Conservation (phyloP, 306 rosid species). For the Malus sieversii region DNA sequence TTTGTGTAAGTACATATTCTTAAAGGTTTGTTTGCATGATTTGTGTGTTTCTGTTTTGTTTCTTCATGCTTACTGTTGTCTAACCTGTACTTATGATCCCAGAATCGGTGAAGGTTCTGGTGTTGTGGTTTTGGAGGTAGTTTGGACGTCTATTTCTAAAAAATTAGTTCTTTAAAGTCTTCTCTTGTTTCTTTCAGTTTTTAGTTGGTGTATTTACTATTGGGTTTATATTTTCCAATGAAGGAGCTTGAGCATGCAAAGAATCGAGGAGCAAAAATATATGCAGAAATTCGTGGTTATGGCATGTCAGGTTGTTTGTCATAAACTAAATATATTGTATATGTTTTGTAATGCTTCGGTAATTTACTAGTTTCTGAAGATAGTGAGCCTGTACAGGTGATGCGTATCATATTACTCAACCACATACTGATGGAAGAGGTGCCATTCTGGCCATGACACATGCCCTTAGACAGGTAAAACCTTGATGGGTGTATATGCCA, state of each 20-base stretch:
- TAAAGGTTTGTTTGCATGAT: neutral
- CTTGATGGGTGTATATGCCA: neutral
- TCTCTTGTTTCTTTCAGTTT: slow-evolving; percentile 2
- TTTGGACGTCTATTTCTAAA: slow-evolving; percentile 8
- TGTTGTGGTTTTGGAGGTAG: slow-evolving; percentile 87
- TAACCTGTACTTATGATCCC: slow-evolving; percentile 23
- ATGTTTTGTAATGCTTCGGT: slow-evolving; percentile 1
- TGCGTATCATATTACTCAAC: slow-evolving; percentile 93
- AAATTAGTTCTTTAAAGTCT: neutral
- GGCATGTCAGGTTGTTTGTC: slow-evolving; percentile 77
- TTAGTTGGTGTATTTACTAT: slow-evolving; percentile 15
- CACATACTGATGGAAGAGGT: slow-evolving; percentile 81
- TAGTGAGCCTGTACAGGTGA: slow-evolving; percentile 48
- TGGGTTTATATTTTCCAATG: slow-evolving; percentile 6
- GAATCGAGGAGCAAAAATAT: slow-evolving; percentile 74
- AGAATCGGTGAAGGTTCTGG: slow-evolving; percentile 94
- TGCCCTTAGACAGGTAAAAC: slow-evolving; percentile 75
- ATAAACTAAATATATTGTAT: slow-evolving; percentile 6
- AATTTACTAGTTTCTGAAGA: slow-evolving; percentile 18
- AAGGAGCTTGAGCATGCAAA: slow-evolving; percentile 91
- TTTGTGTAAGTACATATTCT: slow-evolving; percentile 64
- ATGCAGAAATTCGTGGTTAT: slow-evolving; percentile 88
- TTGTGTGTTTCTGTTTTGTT: neutral
- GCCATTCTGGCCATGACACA: slow-evolving; percentile 85
- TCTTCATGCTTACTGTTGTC: slow-evolving; percentile 18